phyloP scores from a whole-genome alignment of 2,329 filamentous ascomycete species.

The Pezicula carpinea region DNA sequence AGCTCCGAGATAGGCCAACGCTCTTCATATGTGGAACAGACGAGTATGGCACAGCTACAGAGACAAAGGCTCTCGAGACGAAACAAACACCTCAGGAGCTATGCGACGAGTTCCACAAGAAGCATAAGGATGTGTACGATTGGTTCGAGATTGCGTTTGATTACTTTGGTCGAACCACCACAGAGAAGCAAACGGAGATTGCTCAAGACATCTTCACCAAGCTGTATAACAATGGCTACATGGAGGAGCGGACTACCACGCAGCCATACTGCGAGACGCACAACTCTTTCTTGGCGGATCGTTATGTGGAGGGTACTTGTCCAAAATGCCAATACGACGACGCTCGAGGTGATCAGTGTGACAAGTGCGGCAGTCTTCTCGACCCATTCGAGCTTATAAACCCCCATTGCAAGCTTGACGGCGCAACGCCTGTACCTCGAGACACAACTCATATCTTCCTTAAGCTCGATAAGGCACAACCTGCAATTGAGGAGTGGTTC shows the following conservation, averaged over 20 bases:
- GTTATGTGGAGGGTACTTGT: constrained; percentile 78
- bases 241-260: constrained; percentile 80
- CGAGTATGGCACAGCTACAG: constrained; percentile 93
- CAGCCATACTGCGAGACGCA: constrained; percentile 89
- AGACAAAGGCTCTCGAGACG: constrained; percentile 91
- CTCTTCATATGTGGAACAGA: constrained; percentile 86
- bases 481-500: constrained; percentile 74
- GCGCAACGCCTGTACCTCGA: constrained; percentile 70
- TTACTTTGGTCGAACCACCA: constrained; percentile 90
- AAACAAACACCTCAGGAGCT: constrained; percentile 76
- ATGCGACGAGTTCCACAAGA: constrained; percentile 86
- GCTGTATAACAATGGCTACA: constrained; percentile 81
- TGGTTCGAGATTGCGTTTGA: constrained; percentile 97
- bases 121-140: constrained; percentile 87
- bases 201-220: constrained; percentile 86
- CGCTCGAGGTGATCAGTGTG: constrained; percentile 70
- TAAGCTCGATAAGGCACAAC: constrained; percentile 77
- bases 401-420: constrained; percentile 87
- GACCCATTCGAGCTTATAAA: constrained; percentile 66
- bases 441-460: constrained; percentile 90
- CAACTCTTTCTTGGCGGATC: constrained; percentile 74
- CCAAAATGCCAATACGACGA: constrained; percentile 68
- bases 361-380: constrained; percentile 62
- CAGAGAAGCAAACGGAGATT: constrained; percentile 83
- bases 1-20: constrained; percentile 72